Evolutionary conservation across 2,329 filamentous ascomycete species (phyloP).

Genomic region (Fusarium sp.): DNA sequence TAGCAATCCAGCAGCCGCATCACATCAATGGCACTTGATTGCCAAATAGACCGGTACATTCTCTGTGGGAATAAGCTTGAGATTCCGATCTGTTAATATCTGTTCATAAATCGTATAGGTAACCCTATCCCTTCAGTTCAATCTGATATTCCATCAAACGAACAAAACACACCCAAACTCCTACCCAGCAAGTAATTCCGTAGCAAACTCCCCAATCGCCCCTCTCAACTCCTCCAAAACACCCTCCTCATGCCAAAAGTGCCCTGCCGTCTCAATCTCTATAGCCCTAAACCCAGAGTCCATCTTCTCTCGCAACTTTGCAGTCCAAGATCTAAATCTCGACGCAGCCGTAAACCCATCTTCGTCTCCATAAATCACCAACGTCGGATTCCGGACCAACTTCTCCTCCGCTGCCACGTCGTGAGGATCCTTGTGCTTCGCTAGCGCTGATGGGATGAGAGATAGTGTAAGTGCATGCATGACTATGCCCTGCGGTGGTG

Average conservation of each 20-base stretch:
- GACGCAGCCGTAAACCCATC: conserved; percentile 78
- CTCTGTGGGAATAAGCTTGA: background rate
- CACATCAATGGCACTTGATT: too few relatives aligned
- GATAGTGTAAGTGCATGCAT: conserved; percentile 73
- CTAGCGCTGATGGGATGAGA: conserved; percentile 54
- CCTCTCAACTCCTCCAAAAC: conserved; percentile 53
- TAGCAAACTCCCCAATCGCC: conserved; percentile 46
- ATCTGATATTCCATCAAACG: background rate
- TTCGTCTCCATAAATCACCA: conserved; percentile 79
- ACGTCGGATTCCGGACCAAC: conserved; percentile 67
- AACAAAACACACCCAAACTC: background rate
- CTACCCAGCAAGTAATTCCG: conserved; percentile 30
- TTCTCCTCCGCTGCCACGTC: conserved; percentile 62
- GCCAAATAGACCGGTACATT: too few relatives aligned
- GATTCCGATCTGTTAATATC: background rate
- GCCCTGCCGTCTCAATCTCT: conserved; percentile 66
- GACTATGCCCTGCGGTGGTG: conserved; percentile 71
- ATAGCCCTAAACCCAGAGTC: conserved; percentile 60
- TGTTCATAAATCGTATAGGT: background rate
- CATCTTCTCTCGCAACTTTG: conserved; percentile 59
- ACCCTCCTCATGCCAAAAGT: conserved; percentile 72
- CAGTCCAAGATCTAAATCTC: conserved; percentile 75
- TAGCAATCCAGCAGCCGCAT: too few relatives aligned
- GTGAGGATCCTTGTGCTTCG: conserved; percentile 41
- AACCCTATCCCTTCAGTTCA: conserved; percentile 49